Evolutionary conservation across 1,139 yeast species (phyloP).

Genomic region (Protomyces inouyei): DNA sequence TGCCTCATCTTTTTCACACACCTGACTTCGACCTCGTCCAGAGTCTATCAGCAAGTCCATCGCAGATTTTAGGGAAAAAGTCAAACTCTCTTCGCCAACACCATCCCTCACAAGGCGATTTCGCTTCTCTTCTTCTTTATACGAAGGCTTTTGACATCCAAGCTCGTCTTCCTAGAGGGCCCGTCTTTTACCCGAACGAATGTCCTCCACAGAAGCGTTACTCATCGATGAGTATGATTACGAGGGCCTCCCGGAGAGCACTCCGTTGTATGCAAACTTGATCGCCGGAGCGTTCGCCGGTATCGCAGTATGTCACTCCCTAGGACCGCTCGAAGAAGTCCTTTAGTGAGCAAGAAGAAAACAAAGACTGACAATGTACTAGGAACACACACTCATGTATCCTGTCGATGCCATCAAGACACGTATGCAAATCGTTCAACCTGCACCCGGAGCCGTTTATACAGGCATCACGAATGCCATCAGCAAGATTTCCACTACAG

Average conservation of each 20-base stretch:
- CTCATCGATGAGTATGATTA: constrained; percentile 50
- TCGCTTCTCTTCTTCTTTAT: no score
- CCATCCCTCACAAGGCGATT: no score
- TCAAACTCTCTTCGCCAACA: no score
- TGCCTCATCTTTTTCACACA: no score
- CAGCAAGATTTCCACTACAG: constrained; percentile 72
- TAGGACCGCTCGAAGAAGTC: background rate
- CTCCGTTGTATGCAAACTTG: constrained; percentile 76
- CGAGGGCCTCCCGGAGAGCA: constrained; percentile 85
- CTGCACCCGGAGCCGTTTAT: constrained; percentile 41
- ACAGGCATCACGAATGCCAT: constrained; percentile 56
- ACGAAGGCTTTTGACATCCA: no score
- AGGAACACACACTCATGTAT: constrained; percentile 91
- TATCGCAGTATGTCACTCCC: constrained; percentile 51
- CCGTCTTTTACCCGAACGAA: background rate
- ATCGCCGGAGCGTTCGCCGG: constrained; percentile 97
- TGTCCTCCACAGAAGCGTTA: constrained; percentile 21
- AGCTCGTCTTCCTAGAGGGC: no score
- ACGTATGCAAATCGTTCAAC: constrained; percentile 74
- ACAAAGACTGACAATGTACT: background rate
- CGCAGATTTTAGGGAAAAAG: no score
- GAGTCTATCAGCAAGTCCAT: no score
- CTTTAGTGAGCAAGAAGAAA: no score
- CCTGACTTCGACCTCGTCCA: no score
- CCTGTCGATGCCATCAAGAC: constrained; percentile 91